These are phyloP conservation scores for Blastomyces gilchristii DNA, from an alignment of 2,329 filamentous ascomycete genomes.

Conservation along the genomic window DNA sequence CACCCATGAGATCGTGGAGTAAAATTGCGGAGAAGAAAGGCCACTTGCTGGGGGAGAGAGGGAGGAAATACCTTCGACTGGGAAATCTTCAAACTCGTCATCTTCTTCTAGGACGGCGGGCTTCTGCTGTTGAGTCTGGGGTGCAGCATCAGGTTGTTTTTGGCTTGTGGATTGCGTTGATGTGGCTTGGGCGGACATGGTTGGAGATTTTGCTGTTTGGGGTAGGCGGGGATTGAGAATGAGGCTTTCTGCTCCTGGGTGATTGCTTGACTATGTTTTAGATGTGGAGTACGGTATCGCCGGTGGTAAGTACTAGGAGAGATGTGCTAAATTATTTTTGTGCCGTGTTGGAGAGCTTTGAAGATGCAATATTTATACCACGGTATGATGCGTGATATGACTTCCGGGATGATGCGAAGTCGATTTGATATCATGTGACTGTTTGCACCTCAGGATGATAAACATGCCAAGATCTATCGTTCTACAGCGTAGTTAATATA, in stretches of 20 bases:
- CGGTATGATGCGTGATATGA: no score
- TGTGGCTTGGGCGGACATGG: slow-evolving; percentile 37
- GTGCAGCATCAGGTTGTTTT: slow-evolving; percentile 33
- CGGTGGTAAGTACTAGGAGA: no score
- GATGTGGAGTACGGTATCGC: not conserved
- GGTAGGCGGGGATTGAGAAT: not conserved
- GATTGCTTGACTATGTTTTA: not conserved
- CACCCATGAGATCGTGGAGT: not conserved
- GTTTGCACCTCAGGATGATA: not conserved
- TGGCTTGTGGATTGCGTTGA: slow-evolving; percentile 21
- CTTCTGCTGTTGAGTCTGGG: slow-evolving; percentile 48
- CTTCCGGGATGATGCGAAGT: no score
- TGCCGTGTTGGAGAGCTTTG: no score
- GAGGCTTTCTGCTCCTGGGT: not conserved
- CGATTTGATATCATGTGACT: slow-evolving; percentile 3
- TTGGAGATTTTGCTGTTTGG: slow-evolving; percentile 12
- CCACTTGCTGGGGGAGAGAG: not conserved
- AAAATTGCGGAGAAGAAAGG: not conserved
- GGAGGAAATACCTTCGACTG: slow-evolving; percentile 64
- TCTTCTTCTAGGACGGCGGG: slow-evolving; percentile 78
- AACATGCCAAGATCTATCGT: not conserved
- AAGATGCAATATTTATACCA: no score
- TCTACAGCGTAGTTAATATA: no score
- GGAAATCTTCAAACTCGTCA: slow-evolving; percentile 98
- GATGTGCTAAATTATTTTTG: not conserved